Base-by-base conservation (phyloP, 2,329 filamentous ascomycete genomes). In the Fusarium sp. region DNA sequence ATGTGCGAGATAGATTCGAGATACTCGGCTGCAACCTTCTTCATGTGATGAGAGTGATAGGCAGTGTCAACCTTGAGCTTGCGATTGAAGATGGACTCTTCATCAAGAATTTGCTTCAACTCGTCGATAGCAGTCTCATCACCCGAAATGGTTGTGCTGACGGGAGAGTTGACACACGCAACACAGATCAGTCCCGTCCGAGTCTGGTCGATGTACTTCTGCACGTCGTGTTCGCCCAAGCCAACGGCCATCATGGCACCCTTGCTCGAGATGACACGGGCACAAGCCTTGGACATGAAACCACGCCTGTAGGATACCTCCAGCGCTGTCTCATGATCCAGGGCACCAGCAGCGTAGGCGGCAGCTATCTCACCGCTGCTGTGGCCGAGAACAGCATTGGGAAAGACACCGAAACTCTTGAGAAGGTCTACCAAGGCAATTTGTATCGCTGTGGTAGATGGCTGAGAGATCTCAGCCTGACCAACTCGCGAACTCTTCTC, bases 391-490 rank as follows among this genome's bases (percentile, higher is more conserved):
- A 81, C 77, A 6, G 67, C 64, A 13, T 67, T 36, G 0, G 79
- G 78, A 1, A 46, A 58, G 3, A 82, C 63, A 2, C 72, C 70
- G 51, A 76, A 80, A 2, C 64, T 69, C 27, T 70, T 62, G n/a
- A 81, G 71, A 0, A 83, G 72, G 14, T 81, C 76, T 0, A 83
- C 75, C 1, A 84, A 63, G 1, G 73, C 80, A 3, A 84, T 72
- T 62, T 84, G 83, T 0, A 85, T 42, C 0, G 81, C 80, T 0
- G 82, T 83, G 58, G 78, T 83, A 0, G 81, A 54, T 0, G 83
- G 78, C 61, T 84, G 82, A 18, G 75, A 75, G 31, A 76, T 60
- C 6, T 75, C 72, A 4, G 77, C 68, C 31, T 74, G 71, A 60
- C 83, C 82, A 42, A 77, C 62, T 4, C 55, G 65, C n/a, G 70